Conservation (phyloP, 2,329 filamentous ascomycete species). For the Diaporthe eres region DNA sequence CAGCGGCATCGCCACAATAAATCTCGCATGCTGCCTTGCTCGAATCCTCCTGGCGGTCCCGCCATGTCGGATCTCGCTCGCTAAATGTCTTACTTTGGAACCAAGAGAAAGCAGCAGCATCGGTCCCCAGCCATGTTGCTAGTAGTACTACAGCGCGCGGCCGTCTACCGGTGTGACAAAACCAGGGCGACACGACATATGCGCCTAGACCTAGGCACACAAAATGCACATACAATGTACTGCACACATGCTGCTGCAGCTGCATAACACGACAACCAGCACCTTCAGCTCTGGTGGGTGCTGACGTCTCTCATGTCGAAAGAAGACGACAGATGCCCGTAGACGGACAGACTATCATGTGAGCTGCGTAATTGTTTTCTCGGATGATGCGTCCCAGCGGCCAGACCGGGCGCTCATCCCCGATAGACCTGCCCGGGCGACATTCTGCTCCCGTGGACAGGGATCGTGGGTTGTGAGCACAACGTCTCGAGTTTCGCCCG, state of each 20-base stretch:
- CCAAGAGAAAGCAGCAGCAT: conserved; percentile 15
- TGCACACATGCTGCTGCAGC: neutral
- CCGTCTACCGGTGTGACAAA: conserved; percentile 29
- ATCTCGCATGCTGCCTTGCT: conserved; percentile 32
- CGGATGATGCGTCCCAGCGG: neutral
- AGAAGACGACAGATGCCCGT: neutral
- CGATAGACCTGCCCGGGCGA: neutral
- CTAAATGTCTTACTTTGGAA: conserved; percentile 17
- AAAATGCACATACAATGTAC: neutral
- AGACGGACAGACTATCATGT: conserved; percentile 8
- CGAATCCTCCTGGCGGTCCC: conserved; percentile 29
- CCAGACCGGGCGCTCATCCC: neutral
- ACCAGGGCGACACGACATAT: conserved; percentile 30
- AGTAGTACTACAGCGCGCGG: conserved; percentile 12
- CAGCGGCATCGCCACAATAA: conserved; percentile 21
- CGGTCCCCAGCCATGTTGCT: conserved; percentile 10
- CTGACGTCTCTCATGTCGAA: conserved; percentile 18
- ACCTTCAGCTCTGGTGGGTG: conserved; percentile 15
- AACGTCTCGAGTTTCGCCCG: conserved; percentile 8
- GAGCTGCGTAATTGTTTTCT: conserved; percentile 11
- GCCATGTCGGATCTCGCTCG: conserved; percentile 27
- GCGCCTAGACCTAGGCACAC: conserved; percentile 11
- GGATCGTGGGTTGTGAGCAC: conserved; percentile 8
- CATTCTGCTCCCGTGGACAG: conserved; percentile 14
- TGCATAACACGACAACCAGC: conserved; percentile 21